Evolutionary conservation across 306 rosid genomes (phyloP).

Genomic region (Fragaria iinumae): DNA sequence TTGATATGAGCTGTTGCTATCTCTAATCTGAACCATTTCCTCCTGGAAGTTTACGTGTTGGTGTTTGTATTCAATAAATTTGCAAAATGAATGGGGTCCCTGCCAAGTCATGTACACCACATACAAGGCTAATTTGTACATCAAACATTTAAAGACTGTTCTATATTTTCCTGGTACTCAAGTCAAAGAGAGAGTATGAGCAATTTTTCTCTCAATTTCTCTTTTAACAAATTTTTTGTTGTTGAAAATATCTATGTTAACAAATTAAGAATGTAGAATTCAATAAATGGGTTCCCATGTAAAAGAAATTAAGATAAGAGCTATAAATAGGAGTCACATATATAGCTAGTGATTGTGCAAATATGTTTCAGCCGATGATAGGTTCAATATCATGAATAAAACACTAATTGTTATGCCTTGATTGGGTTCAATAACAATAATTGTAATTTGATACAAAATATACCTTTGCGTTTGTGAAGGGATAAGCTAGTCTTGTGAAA

Average conservation of each 20-base stretch:
- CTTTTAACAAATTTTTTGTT: not conserved
- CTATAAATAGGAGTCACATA: not conserved
- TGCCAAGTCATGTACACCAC: slow-evolving; percentile 10
- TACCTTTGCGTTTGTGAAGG: not conserved
- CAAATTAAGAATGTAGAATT: not conserved
- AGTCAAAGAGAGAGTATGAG: not conserved
- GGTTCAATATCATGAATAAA: not conserved
- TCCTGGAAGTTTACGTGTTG: slow-evolving; percentile 11
- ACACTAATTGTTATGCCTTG: not conserved
- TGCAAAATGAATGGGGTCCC: not conserved
- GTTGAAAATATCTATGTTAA: not conserved
- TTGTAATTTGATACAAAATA: not conserved
- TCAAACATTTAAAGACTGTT: not conserved
- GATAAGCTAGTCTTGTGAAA: not conserved
- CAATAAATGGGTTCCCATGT: not conserved
- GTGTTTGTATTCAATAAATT: not conserved
- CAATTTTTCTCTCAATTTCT: not conserved
- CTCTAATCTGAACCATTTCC: not conserved
- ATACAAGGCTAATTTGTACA: not conserved
- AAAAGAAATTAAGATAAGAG: not conserved
- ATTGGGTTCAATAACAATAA: not conserved
- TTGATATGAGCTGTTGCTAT: slow-evolving; percentile 6
- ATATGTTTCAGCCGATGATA: not conserved
- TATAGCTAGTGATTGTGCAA: not conserved
- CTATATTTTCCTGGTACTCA: not conserved